phyloP scores from a whole-genome alignment of 257 asterid genomes.

The Solanum chiquidenum region DNA sequence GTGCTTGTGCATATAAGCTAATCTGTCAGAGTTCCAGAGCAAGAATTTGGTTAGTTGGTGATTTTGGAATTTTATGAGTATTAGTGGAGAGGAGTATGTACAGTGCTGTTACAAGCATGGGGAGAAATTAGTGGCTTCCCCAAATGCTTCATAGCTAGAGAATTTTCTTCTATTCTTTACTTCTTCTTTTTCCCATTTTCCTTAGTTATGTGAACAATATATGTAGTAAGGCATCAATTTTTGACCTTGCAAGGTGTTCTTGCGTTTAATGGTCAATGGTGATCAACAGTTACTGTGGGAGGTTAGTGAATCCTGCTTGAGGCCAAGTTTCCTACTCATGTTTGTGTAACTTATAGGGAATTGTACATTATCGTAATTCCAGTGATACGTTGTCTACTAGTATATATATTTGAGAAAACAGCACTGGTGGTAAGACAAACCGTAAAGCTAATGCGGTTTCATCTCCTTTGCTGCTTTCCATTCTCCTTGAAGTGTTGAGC shows the following conservation, averaged over 20 bases:
- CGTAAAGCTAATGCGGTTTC: not conserved
- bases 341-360: not conserved
- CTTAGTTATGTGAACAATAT: not conserved
- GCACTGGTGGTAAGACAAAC: not conserved
- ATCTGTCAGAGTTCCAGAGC: not conserved
- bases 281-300: not conserved
- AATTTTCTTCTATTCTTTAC: not conserved
- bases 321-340: not conserved
- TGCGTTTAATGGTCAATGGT: not conserved
- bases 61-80: slow-evolving; percentile 17
- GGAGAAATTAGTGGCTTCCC: slow-evolving; percentile 8
- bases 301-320: not conserved
- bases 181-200: not conserved
- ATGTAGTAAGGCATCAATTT: not conserved
- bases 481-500: not conserved
- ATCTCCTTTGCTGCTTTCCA: not conserved
- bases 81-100: slow-evolving; percentile 57
- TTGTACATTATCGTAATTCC: not conserved
- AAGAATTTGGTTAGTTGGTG: not conserved
- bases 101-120: slow-evolving; percentile 49
- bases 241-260: not conserved
- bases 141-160: slow-evolving; percentile 10
- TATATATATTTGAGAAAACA: not conserved
- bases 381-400: not conserved
- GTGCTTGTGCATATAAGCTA: slow-evolving; percentile 1